Conservation (phyloP, 1,284 basidiomycete species). For the Apiotrichum domesticum region DNA sequence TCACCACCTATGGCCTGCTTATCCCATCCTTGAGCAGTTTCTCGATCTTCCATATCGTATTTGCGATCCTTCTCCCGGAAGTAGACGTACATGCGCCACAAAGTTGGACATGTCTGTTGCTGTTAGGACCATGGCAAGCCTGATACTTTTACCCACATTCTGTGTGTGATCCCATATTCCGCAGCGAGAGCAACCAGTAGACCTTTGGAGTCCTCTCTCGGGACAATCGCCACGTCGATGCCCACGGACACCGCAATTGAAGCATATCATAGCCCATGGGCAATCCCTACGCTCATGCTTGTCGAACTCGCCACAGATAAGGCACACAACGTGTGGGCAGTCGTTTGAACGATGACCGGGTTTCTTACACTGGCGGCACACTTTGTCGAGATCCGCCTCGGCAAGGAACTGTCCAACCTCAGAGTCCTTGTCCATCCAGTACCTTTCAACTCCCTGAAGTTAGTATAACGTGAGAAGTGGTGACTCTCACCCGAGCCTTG, state of each 20-base stretch:
- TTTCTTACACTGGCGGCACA: conserved; percentile 40
- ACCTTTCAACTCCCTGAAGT: conserved; percentile 30
- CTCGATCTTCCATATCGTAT: conserved; percentile 47
- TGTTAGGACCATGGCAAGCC: not conserved
- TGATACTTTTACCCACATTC: conserved; percentile 52
- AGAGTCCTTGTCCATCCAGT: conserved; percentile 28
- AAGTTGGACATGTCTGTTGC: conserved; percentile 70
- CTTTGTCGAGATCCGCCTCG: conserved; percentile 33
- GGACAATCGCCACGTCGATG: conserved; percentile 76
- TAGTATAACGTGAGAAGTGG: not conserved
- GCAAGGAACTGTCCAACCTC: conserved; percentile 38
- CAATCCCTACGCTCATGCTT: conserved; percentile 77
- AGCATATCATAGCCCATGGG: conserved; percentile 78
- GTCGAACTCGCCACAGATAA: conserved; percentile 78
- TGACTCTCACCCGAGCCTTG: conserved; percentile 25
- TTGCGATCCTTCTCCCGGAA: conserved; percentile 56
- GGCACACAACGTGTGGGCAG: conserved; percentile 52
- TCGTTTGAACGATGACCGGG: conserved; percentile 34
- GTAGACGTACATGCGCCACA: conserved; percentile 84
- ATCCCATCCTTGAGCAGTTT: conserved; percentile 28
- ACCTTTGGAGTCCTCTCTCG: conserved; percentile 22
- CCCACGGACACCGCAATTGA: conserved; percentile 77
- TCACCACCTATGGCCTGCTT: conserved; percentile 34
- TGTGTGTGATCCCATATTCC: conserved; percentile 62
- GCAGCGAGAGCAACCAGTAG: conserved; percentile 64